A percentile compares a stretch with the other conserved stretches of the same genome.
These are phyloP conservation scores for Melastoma candidum DNA, from an alignment of 441 rosid species.

Conservation along the genomic window DNA sequence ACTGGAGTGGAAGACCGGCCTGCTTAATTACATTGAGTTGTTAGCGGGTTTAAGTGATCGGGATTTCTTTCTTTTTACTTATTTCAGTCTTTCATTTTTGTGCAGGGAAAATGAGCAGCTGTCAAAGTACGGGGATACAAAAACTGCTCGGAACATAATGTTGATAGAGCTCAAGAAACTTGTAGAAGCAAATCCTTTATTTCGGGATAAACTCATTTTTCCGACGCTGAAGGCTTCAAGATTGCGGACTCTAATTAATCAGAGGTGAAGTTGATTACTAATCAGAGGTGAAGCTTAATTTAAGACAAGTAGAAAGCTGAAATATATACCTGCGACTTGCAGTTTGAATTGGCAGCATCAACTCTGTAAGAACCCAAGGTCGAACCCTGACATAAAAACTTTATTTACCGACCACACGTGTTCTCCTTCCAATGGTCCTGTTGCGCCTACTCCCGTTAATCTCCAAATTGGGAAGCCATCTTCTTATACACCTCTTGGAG, in stretches of 20 bases:
- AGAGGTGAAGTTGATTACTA: constrained; percentile 15
- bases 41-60: background rate
- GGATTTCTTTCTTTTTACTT: background rate
- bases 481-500: constrained; percentile 22
- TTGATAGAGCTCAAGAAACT: constrained; percentile 26
- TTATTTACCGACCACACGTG: constrained; percentile 28
- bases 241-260: constrained; percentile 25
- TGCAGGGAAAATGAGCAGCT: constrained; percentile 31
- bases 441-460: constrained; percentile 21
- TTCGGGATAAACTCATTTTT: constrained; percentile 29
- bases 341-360: constrained; percentile 43
- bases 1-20: too few relatives aligned
- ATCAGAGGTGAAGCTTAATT: background rate
- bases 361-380: constrained; percentile 35
- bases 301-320: constrained; percentile 1
- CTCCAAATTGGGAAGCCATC: constrained; percentile 29
- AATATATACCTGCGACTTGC: constrained; percentile 5
- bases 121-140: constrained; percentile 30
- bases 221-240: constrained; percentile 24
- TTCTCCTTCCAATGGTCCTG: constrained; percentile 25
- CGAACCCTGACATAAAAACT: constrained; percentile 36
- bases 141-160: constrained; percentile 30
- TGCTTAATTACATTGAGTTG: too few relatives aligned
- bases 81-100: background rate
- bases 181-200: constrained; percentile 35